These are phyloP conservation scores for Aulographum hederae DNA, from an alignment of 2,329 filamentous ascomycete genomes.

Conservation along the genomic window DNA sequence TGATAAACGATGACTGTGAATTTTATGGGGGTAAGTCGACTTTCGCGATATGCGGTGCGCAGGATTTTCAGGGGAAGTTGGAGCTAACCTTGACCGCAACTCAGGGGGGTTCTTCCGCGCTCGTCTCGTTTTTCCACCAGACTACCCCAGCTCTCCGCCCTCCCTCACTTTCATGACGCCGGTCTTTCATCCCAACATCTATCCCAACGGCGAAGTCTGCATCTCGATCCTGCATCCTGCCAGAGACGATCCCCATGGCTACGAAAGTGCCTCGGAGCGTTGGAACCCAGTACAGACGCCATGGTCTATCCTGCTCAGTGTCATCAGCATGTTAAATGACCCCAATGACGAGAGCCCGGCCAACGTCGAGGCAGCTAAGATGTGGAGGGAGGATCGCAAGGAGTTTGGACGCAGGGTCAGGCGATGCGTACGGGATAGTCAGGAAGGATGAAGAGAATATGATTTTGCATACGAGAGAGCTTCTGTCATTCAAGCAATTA, in stretches of 20 bases:
- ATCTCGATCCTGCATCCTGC: conserved; percentile 95
- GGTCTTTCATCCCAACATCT: conserved; percentile 92
- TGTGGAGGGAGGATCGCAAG: conserved; percentile 64
- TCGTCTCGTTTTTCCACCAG: conserved; percentile 59
- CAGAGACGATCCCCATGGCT: conserved; percentile 84
- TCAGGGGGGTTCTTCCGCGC: conserved; percentile 91
- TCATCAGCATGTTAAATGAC: conserved; percentile 79
- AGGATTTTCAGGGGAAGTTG: background rate
- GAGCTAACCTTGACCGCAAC: no score
- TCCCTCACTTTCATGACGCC: conserved; percentile 73
- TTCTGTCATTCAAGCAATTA: no score
- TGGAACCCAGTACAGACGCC: conserved; percentile 93
- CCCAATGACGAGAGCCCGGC: conserved; percentile 93
- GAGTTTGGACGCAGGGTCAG: conserved; percentile 68
- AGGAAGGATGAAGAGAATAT: no score
- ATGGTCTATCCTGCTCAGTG: conserved; percentile 80
- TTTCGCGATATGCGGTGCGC: background rate
- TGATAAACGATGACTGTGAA: conserved; percentile 90
- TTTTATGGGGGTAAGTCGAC: conserved; percentile 63
- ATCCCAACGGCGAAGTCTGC: conserved; percentile 72
- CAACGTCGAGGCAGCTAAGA: conserved; percentile 78
- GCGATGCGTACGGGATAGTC: conserved; percentile 61
- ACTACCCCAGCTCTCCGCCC: conserved; percentile 78
- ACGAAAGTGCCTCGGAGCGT: conserved; percentile 75
- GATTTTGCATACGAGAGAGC: no score